These are phyloP conservation scores for Moricandia moricandioides DNA, from an alignment of 345 rosid species.

Conservation along the genomic window DNA sequence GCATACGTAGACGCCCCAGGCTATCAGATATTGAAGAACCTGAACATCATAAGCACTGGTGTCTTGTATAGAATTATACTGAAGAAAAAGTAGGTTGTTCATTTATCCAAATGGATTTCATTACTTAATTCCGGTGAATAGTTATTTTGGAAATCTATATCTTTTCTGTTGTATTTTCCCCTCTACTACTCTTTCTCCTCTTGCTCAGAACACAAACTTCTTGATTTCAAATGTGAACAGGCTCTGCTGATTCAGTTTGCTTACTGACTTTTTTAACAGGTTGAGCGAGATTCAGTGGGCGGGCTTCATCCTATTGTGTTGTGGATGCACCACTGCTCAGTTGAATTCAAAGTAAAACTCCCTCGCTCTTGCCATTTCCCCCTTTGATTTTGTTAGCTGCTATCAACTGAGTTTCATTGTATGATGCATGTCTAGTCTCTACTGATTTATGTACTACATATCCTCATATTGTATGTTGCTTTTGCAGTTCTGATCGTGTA, in stretches of 20 bases:
- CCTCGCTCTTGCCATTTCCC: neutral
- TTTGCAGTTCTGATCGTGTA: constrained; percentile 87
- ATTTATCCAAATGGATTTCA: neutral
- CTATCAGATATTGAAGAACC: constrained; percentile 94
- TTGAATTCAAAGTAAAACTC: constrained; percentile 73
- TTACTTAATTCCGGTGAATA: neutral
- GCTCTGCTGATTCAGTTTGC: neutral
- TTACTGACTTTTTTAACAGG: constrained; percentile 41
- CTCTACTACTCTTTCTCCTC: neutral
- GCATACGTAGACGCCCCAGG: constrained; percentile 98
- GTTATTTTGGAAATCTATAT: neutral
- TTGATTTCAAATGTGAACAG: neutral
- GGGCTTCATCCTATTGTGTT: constrained; percentile 84
- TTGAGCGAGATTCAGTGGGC: constrained; percentile 97
- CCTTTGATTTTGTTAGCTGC: neutral
- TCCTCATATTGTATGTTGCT: constrained; percentile 16
- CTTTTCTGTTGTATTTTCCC: neutral
- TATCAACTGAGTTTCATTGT: neutral
- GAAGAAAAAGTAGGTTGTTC: constrained; percentile 69
- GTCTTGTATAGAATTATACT: constrained; percentile 85
- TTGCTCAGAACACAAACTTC: constrained; percentile 9
- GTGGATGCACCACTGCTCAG: constrained; percentile 98
- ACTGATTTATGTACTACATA: neutral
- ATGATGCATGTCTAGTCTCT: neutral
- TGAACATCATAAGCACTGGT: constrained; percentile 94